Conservation (phyloP, 78 protist genomes). For the Diacronema lutheri region DNA sequence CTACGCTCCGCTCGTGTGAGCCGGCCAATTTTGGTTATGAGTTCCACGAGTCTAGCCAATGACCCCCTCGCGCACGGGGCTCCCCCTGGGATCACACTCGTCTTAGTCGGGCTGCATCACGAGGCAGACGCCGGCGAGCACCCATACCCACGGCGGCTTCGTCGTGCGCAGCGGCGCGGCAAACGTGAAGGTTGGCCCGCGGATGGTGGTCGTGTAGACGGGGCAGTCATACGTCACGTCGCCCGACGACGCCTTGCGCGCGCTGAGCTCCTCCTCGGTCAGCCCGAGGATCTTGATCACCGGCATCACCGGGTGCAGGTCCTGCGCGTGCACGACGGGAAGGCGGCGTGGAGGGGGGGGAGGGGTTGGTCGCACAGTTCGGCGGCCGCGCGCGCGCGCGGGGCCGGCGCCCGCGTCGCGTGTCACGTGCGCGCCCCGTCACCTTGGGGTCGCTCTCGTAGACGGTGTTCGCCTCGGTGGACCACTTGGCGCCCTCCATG, state of each 20-base stretch:
- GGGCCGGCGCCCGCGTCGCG: neutral
- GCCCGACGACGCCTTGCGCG: neutral
- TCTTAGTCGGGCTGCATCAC: slow-evolving; percentile 12
- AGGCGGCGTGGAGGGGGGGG: neutral
- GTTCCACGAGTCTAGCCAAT: neutral
- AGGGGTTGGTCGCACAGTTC: too few species aligned
- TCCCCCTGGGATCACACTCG: neutral
- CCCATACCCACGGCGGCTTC: slow-evolving; percentile 63
- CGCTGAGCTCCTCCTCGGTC: neutral
- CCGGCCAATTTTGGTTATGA: neutral
- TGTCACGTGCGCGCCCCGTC: neutral
- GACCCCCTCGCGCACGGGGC: neutral
- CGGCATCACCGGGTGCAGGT: slow-evolving; percentile 68
- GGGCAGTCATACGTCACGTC: slow-evolving; percentile 70
- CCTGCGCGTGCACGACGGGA: slow-evolving; percentile 30
- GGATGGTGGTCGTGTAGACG: slow-evolving; percentile 56
- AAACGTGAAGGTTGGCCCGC: slow-evolving; percentile 63
- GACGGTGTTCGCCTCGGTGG: slow-evolving; percentile 28
- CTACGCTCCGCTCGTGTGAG: neutral
- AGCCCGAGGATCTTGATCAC: slow-evolving; percentile 59
- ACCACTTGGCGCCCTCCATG: slow-evolving; percentile 77
- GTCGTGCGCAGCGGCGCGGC: slow-evolving; percentile 53
- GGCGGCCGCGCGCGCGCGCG: too few species aligned
- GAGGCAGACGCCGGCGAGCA: slow-evolving; percentile 70
- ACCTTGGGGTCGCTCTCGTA: slow-evolving; percentile 41